Evolutionary conservation across 2,329 filamentous ascomycete species (phyloP).

Genomic region (Penicillium sp.): DNA sequence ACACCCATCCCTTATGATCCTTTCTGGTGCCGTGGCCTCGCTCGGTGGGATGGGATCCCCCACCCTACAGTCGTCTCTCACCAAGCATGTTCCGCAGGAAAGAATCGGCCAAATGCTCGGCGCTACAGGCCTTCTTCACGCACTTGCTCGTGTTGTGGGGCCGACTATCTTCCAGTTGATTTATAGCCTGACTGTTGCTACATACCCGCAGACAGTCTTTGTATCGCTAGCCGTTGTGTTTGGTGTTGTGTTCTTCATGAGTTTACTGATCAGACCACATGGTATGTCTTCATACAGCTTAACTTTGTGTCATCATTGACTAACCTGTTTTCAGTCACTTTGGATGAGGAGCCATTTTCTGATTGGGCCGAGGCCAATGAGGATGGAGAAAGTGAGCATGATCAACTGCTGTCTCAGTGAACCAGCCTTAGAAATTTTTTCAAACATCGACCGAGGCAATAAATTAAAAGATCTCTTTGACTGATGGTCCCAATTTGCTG

Average conservation of each 20-base stretch:
- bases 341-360: constrained; percentile 10
- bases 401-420: constrained; percentile 5
- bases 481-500: too few relatives aligned
- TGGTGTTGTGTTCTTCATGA: constrained; percentile 57
- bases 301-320: not conserved
- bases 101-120: constrained; percentile 82
- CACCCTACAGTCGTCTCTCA: constrained; percentile 74
- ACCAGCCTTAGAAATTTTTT: not conserved
- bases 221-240: constrained; percentile 66
- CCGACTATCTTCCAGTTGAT: constrained; percentile 81
- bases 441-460: too few relatives aligned
- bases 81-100: constrained; percentile 82
- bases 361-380: constrained; percentile 21
- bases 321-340: constrained; percentile 17
- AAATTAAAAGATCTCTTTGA: too few relatives aligned
- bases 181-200: constrained; percentile 73
- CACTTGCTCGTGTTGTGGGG: constrained; percentile 68
- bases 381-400: constrained; percentile 18
- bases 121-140: constrained; percentile 78
- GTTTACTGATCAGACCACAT: constrained; percentile 66
- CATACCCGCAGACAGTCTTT: constrained; percentile 76
- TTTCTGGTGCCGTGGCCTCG: constrained; percentile 66
- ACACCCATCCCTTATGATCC: constrained; percentile 58
- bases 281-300: constrained; percentile 59
- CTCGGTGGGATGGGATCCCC: constrained; percentile 81